These are phyloP conservation scores for Aspergillus clavatus DNA, from an alignment of 2,329 filamentous ascomycete genomes.

Conservation along the genomic window DNA sequence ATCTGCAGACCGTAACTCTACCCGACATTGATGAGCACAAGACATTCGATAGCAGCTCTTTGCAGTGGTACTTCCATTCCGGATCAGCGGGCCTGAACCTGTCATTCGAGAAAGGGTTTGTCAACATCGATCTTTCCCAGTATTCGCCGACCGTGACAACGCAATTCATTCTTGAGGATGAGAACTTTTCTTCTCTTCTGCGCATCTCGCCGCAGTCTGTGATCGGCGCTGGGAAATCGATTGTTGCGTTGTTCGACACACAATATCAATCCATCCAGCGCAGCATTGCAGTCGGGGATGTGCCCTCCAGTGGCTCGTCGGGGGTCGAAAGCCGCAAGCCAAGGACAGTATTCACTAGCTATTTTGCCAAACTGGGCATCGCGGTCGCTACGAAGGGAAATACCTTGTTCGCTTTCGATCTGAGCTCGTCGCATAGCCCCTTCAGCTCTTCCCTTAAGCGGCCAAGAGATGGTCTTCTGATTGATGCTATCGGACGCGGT, in stretches of 20 bases:
- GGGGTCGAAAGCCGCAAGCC: constrained; percentile 13
- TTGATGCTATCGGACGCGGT: constrained; percentile 41
- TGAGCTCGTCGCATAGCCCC: constrained; percentile 30
- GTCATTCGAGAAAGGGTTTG: constrained; percentile 37
- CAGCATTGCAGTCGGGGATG: constrained; percentile 32
- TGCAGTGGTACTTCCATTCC: constrained; percentile 40
- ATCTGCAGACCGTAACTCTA: constrained; percentile 34
- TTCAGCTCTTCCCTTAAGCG: constrained; percentile 34
- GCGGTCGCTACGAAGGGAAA: constrained; percentile 40
- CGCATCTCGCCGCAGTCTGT: constrained; percentile 41
- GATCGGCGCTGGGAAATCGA: constrained; percentile 38
- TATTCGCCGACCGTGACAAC: constrained; percentile 37
- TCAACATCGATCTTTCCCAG: constrained; percentile 42
- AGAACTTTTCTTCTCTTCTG: constrained; percentile 39
- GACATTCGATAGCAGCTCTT: constrained; percentile 19
- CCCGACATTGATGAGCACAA: constrained; percentile 27
- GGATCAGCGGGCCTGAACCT: constrained; percentile 36
- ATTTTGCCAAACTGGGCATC: constrained; percentile 42
- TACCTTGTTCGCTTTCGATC: constrained; percentile 42
- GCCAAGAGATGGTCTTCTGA: constrained; percentile 36
- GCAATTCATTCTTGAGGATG: constrained; percentile 34
- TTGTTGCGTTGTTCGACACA: constrained; percentile 45
- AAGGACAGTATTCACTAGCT: constrained; percentile 37
- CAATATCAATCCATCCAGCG: constrained; percentile 45
- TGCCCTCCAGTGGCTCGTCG: constrained; percentile 21